Base-by-base conservation (phyloP, 345 rosid species). In the Toxicodendron radicans region DNA sequence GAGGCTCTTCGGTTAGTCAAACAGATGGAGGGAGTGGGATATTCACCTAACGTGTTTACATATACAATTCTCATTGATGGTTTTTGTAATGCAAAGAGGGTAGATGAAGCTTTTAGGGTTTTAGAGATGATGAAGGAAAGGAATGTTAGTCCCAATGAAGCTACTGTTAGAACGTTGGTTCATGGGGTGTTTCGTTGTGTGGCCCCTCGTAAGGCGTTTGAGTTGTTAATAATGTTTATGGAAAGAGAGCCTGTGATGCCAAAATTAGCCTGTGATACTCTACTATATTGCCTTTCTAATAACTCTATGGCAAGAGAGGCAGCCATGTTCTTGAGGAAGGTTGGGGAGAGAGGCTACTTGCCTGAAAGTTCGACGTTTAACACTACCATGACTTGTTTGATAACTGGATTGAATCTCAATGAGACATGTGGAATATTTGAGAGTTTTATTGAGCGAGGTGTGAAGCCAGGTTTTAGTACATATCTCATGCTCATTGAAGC, bases 61-160 rank as follows among this genome's bases (percentile, higher is more conserved):
- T 95, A 78, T 74, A 86, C 99, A 2, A 91, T 91, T 65, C 85
- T 95, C 69, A 78, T 92, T 45, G 92, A 92, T 76, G 99, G 99
- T 58, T 95, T 88, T 77, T 86, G 89, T 67, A 92, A 85, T 66
- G 94, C 86, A 17, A 90, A 86, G 49, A 90, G 86, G 84, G 81
- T 87, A 3, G 89, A 85, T 75, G 95, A 92, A 64, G 97, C 90
- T 0, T 88, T 95, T 53, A 56, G 74, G 81, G 79, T 87, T 20
- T 43, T 92, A 20, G 86, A 87, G 77, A 73, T 66, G 12, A 94
- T 92, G 98, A 86, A 72, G 76, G 57, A 33, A 74, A 84, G 86
- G 62, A 90, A 88, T 8, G 73, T 92, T 68, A 72, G 68, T 49
- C 92, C 94, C 11, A 92, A 78, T 71, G 97, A 91, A 85, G 97